Evolutionary conservation across 2,329 filamentous ascomycete genomes (phyloP), one percentile per base, ranked within the genome.

Genomic region (Cladophialophora bantiana): DNA sequence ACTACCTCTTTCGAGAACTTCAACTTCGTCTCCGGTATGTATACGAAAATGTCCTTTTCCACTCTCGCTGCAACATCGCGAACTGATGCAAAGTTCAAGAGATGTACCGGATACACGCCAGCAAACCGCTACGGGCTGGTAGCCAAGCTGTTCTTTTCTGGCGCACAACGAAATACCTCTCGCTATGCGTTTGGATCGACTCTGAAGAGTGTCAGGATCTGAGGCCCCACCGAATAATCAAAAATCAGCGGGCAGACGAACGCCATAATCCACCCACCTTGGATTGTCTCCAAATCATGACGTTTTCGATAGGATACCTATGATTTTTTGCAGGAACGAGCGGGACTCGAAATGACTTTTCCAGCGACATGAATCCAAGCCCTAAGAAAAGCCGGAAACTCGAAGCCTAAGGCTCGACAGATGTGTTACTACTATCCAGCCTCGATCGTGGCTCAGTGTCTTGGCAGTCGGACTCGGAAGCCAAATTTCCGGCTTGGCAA

Each of bases 401-500:
- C 2, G 20, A 26, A n/a, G 64, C 54, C 5, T 68, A 59, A 12
- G 59, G 40, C 7, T 71, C 70, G 40, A 48, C 20, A 80, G 81
- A 66, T 79, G 88, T 4, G 78, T 80, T 15, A 88, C 78, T 7
- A 86, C 71, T 50, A 89, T 72, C 63, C 84, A 84, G 1, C 86
- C 86, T 5, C 81, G 78, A 26, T 83, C 85, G 50, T 65, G 60
- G 26, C 26, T 38, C 53, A 40, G 13, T 13, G 57, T 35, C 15
- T 53, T 57, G 4, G 18, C 20, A 32, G 52, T n/a, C 9, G 31
- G 32, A 15, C 61, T 6, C 0, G 86, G 85, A 13, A 88, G 71
- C 86, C 86, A 89, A n/a, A 89, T 78, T 71, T 88, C 83, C 0
- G 85, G 83, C 65, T 82, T 84, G 59, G 97, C 83, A 55, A 88